Evolutionary conservation across 1,284 basidiomycete species (phyloP).

Genomic region (Omphalotus olearius): DNA sequence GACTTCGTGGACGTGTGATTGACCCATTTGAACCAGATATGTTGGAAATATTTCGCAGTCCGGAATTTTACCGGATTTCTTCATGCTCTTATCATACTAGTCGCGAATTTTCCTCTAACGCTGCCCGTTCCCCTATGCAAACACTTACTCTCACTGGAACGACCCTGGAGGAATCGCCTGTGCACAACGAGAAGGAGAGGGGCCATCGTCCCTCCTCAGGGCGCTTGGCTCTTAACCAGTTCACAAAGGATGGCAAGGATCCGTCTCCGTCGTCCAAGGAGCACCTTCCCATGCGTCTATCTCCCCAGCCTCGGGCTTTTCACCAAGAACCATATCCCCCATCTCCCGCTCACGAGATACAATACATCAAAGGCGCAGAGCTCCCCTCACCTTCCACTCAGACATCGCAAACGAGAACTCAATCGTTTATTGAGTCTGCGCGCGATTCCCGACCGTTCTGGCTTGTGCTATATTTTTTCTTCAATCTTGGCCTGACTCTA

Average conservation of each 20-base stretch:
- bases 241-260: not conserved
- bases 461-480: slow-evolving; percentile 79
- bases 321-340: slow-evolving; percentile 20
- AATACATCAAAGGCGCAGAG: slow-evolving; percentile 4
- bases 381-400: slow-evolving; percentile 9
- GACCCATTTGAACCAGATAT: not conserved
- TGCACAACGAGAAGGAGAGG: slow-evolving; percentile 12
- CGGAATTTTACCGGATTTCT: not conserved
- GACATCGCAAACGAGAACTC: not conserved
- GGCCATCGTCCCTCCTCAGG: slow-evolving; percentile 1
- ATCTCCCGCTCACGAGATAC: slow-evolving; percentile 9
- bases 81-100: not conserved
- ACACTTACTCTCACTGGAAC: slow-evolving; percentile 11
- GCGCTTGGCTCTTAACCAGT: slow-evolving; percentile 10
- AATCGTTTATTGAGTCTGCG: slow-evolving; percentile 14
- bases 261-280: not conserved
- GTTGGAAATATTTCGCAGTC: not conserved
- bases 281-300: slow-evolving; percentile 8
- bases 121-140: slow-evolving; percentile 13
- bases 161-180: slow-evolving; percentile 9
- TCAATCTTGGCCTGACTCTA: slow-evolving; percentile 87
- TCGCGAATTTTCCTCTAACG: slow-evolving; percentile 14
- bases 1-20: not conserved
- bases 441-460: slow-evolving; percentile 40
- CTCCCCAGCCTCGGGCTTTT: slow-evolving; percentile 17